Base-by-base conservation (phyloP, 75 land plant genomes). In the Pseudotsuga menziesii region DNA sequence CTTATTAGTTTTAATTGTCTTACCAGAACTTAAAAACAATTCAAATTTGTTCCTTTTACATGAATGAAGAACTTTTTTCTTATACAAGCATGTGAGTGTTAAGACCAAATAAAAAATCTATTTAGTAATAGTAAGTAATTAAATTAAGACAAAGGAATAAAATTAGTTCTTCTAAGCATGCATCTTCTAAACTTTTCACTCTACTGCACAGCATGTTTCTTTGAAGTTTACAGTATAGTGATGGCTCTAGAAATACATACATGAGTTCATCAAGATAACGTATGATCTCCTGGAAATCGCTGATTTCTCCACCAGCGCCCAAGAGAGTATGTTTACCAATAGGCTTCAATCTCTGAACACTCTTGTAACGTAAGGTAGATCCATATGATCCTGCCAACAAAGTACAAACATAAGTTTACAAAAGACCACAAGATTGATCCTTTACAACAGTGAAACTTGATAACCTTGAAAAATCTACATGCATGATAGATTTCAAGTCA, bases 251-350 rank as follows among this genome's bases (percentile, higher is more conserved):
- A 36, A 69, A 69, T 48, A 27, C 90, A 81, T 86, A 96, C 98
- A 87, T 88, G 13, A 90, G 88, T 57, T 88, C 85, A 77, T 96
- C 97, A 62, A 96, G 88, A 80, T 87, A 80, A 12, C 83, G 85
- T 71, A 79, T 56, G 57, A 96, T 84, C 82, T 92, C 86, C 79
- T 96, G 98, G 73, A 96, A 96, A 56, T 96, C 98, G 79, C 98
- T 96, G 22, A 96, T 88, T 81, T 96, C 97, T 56, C 98, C 98
- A 82, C 97, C 90, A 11, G 94, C 98, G 55, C 98, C 97, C 36
- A 96, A 82, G 36, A 96, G 82, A 58, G 93, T 81, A 83, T 88
- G 87, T 75, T 94, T 90, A 14, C 98, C 98, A 73, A 93, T 69
- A 54, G 93, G 54, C 74, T 91, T 96, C 67, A 96, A 61, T 39